phyloP scores from a whole-genome alignment of 1,284 basidiomycete species.

The Tilletia walkeri region DNA sequence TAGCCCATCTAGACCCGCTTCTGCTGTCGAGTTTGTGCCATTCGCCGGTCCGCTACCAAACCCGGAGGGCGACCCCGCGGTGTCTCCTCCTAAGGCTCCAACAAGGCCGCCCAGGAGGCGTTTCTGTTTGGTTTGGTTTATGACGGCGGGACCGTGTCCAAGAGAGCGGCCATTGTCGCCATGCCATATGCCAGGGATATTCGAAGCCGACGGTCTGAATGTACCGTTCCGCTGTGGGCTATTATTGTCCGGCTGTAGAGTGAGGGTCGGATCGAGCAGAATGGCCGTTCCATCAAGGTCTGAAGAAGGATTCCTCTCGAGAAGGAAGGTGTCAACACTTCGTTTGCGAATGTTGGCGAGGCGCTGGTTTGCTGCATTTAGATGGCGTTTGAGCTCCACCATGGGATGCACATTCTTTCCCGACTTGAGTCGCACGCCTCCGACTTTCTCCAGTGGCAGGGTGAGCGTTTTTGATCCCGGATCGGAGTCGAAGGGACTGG shows the following conservation, averaged over 20 bases:
- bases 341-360: not conserved
- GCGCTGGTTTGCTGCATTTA: not conserved
- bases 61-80: not conserved
- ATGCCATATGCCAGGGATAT: not conserved
- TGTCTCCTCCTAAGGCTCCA: conserved; percentile 12
- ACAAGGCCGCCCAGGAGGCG: not conserved
- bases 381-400: not conserved
- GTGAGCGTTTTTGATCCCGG: not conserved
- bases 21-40: not conserved
- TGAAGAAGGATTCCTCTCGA: not conserved
- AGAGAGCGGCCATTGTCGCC: not conserved
- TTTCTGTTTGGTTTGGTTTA: not conserved
- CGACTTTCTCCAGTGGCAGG: conserved; percentile 1
- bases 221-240: not conserved
- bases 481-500: not conserved
- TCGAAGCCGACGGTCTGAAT: not conserved
- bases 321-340: not conserved
- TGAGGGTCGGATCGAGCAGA: conserved; percentile 8
- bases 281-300: not conserved
- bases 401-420: not conserved
- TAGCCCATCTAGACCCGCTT: not conserved
- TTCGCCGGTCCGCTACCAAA: conserved; percentile 8
- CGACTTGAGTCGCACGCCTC: not conserved
- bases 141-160: not conserved
- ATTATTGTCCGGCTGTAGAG: not conserved